Conservation (phyloP, 352 stramenopile species). For the Pythium monospermum region DNA sequence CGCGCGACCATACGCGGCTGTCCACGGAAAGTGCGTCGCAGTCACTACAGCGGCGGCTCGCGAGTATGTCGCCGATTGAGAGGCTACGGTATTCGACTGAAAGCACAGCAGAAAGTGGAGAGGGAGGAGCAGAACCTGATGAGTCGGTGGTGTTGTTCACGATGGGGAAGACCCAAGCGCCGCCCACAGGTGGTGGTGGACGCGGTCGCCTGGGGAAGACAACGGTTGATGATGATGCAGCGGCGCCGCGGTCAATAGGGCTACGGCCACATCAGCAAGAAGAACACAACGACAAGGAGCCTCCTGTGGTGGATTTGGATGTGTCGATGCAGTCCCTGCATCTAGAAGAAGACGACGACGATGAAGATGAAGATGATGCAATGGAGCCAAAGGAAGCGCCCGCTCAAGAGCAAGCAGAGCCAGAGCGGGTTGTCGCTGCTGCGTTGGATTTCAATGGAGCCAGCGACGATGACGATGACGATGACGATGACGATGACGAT, state of each 20-base stretch:
- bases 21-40: constrained; percentile 42
- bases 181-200: too few species aligned
- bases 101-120: constrained; percentile 4
- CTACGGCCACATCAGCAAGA: constrained; percentile 4
- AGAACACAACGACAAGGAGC: too few species aligned
- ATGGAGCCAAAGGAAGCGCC: neutral
- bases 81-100: constrained; percentile 19
- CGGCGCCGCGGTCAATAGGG: too few species aligned
- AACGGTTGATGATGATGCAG: too few species aligned
- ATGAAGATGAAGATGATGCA: constrained; percentile 23
- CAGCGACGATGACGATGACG: constrained; percentile 19
- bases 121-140: neutral
- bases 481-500: constrained; percentile 15
- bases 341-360: constrained; percentile 42
- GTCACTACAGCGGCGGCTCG: constrained; percentile 44
- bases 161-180: constrained; percentile 14
- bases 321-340: constrained; percentile 74
- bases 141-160: constrained; percentile 15
- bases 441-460: constrained; percentile 21
- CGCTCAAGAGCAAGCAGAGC: constrained; percentile 5
- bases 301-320: constrained; percentile 41
- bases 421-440: neutral
- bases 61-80: constrained; percentile 55
- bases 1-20: constrained; percentile 1
- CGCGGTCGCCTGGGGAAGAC: too few species aligned